phyloP scores from a whole-genome alignment of 83 land plant species.

The Picea abies region DNA sequence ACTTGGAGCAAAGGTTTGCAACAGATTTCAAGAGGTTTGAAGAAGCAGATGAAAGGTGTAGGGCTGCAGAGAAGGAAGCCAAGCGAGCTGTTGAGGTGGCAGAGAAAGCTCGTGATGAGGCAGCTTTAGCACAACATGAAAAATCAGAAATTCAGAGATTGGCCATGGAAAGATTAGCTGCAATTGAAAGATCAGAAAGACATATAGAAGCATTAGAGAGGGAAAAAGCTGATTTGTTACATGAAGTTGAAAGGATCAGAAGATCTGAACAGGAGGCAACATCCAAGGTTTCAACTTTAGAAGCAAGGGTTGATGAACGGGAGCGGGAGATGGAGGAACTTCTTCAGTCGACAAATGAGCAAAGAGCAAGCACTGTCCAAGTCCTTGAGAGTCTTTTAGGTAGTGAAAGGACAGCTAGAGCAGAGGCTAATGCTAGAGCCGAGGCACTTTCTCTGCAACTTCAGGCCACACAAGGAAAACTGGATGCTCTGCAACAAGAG shows the following conservation, averaged over 20 bases:
- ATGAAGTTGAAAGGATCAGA: slow-evolving; percentile 53
- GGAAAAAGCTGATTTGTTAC: slow-evolving; percentile 49
- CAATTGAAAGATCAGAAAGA: slow-evolving; percentile 76
- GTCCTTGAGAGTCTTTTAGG: slow-evolving; percentile 70
- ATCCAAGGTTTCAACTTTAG: slow-evolving; percentile 58
- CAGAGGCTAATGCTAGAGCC: slow-evolving; percentile 81
- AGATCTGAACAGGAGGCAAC: slow-evolving; percentile 63
- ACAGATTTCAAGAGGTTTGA: slow-evolving; percentile 66
- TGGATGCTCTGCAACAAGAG: slow-evolving; percentile 77
- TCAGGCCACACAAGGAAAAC: slow-evolving; percentile 70
- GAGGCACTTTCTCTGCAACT: slow-evolving; percentile 82
- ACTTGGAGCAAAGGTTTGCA: slow-evolving; percentile 62
- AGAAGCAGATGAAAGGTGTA: slow-evolving; percentile 66
- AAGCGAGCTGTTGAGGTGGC: slow-evolving; percentile 70
- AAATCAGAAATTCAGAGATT: slow-evolving; percentile 58
- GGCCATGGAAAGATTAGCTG: slow-evolving; percentile 81
- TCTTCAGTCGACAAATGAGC: slow-evolving; percentile 66
- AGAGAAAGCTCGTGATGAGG: slow-evolving; percentile 77
- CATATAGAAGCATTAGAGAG: slow-evolving; percentile 68
- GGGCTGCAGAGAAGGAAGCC: slow-evolving; percentile 66
- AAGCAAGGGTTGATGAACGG: slow-evolving; percentile 69
- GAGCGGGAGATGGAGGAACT: slow-evolving; percentile 84
- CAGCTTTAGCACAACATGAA: slow-evolving; percentile 56
- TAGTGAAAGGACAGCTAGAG: slow-evolving; percentile 70
- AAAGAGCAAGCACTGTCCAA: slow-evolving; percentile 78